phyloP scores from a whole-genome alignment of 192 early-diverging fungal species.

The Coemansia sp. region DNA sequence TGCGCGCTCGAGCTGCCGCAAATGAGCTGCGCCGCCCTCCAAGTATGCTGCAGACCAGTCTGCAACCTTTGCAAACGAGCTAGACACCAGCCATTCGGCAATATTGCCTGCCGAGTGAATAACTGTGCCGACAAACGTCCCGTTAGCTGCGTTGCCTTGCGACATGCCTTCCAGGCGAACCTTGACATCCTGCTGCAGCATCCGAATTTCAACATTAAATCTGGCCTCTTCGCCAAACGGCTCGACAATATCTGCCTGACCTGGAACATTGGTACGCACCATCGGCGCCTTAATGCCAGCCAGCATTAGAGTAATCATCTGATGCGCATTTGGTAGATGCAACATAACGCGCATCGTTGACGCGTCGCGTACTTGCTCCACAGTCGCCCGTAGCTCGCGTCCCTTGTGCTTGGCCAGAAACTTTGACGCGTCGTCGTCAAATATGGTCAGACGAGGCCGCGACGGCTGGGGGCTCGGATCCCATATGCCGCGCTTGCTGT shows the following conservation, averaged over 20 bases:
- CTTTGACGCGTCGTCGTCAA: slow-evolving; percentile 64
- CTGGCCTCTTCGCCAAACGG: slow-evolving; percentile 93
- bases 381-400: slow-evolving; percentile 75
- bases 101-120: slow-evolving; percentile 89
- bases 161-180: slow-evolving; percentile 77
- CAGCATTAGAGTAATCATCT: slow-evolving; percentile 68
- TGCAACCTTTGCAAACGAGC: slow-evolving; percentile 81
- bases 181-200: slow-evolving; percentile 89
- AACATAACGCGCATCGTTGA: slow-evolving; percentile 77
- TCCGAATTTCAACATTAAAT: slow-evolving; percentile 85
- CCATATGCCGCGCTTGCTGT: slow-evolving; percentile 78
- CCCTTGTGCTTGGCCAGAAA: slow-evolving; percentile 83
- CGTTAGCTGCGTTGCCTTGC: slow-evolving; percentile 53
- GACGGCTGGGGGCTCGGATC: slow-evolving; percentile 51
- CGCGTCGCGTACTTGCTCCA: slow-evolving; percentile 96
- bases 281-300: slow-evolving; percentile 86
- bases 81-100: slow-evolving; percentile 76
- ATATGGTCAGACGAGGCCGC: slow-evolving; percentile 45
- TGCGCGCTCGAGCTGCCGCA: slow-evolving; percentile 75
- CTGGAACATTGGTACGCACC: slow-evolving; percentile 73
- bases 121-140: slow-evolving; percentile 76
- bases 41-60: slow-evolving; percentile 81
- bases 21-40: slow-evolving; percentile 58
- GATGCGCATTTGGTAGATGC: slow-evolving; percentile 67
- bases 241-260: slow-evolving; percentile 71